Percentiles rank a stretch among this genome's conserved stretches.
Evolutionary conservation across 441 rosid genomes (phyloP).

Genomic region (Pelargonium cotyledonis): DNA sequence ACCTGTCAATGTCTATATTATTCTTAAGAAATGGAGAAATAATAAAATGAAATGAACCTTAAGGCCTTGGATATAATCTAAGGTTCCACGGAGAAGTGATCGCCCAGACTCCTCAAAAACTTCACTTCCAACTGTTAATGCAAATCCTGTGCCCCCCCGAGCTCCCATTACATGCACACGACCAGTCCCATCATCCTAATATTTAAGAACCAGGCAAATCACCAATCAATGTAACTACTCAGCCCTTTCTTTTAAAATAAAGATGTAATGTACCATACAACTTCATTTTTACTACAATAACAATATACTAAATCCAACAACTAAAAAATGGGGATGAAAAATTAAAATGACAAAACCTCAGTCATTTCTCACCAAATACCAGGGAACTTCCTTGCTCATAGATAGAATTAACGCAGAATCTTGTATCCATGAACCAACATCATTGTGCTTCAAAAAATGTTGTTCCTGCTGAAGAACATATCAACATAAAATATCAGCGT

Average conservation of each 20-base stretch:
- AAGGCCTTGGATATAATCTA: slow-evolving; percentile 89
- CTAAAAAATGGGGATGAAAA: too few species aligned
- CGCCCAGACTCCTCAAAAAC: slow-evolving; percentile 92
- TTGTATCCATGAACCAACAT: slow-evolving; percentile 95
- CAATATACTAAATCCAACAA: slow-evolving; percentile 8
- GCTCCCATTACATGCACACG: slow-evolving; percentile 73
- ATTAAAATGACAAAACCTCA: too few species aligned
- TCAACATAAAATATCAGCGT: not conserved
- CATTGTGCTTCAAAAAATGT: slow-evolving; percentile 87
- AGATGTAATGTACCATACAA: not conserved
- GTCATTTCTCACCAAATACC: slow-evolving; percentile 54
- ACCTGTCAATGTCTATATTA: not conserved
- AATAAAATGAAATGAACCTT: slow-evolving; percentile 47
- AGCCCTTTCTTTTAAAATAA: not conserved
- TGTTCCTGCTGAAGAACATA: slow-evolving; percentile 62
- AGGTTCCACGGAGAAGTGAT: slow-evolving; percentile 85
- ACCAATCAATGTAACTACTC: slow-evolving; percentile 10
- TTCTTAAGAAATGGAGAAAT: slow-evolving; percentile 4
- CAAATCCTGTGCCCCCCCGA: slow-evolving; percentile 81
- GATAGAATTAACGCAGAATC: slow-evolving; percentile 88
- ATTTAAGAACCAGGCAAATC: not conserved
- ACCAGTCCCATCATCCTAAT: slow-evolving; percentile 79
- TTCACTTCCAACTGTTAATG: slow-evolving; percentile 78
- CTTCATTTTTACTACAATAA: not conserved
- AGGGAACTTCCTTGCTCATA: slow-evolving; percentile 93